Base-by-base conservation (phyloP, 441 rosid genomes). In the Adansonia gregorii region DNA sequence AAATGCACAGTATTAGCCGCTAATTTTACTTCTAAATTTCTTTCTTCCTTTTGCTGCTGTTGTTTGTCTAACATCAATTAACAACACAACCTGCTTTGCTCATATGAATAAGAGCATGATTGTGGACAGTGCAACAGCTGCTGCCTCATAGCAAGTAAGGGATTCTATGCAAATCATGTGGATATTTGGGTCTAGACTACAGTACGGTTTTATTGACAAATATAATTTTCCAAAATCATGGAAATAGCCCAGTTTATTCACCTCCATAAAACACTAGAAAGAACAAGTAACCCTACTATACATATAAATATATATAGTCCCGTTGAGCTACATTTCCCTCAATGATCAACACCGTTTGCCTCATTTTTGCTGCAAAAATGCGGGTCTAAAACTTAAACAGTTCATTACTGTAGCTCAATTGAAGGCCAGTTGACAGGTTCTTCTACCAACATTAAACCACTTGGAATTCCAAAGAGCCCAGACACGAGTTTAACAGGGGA, bases 321-420 rank as follows among this genome's bases (percentile, higher is more conserved):
- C 46, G 0, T 43, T 67, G 71, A 43, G 24, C 69, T n/a, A 2
- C 7, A 43, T 67, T 67, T 43, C 52, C 71, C 69, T n/a, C 49
- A 19, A 43, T 17, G 52, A 67, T 17, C 14, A 0, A 35, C 14
- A 8, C 3, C 60, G 52, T 70, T 15, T 35, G 45, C 60, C 59
- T 22, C 22, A 27, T 51, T 8, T 24, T 3, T 70, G 24, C 60
- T 15, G 60, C 45, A 17, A 51, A 27, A 14, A 43, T 51, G 24
- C 4, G 46, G 74, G 46, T 70, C 60, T 51, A 70, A 41, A 24
- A 66, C 5, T 9, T 41, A 66, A 70, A 27, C 14, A 70, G 3
- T 51, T 27, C n/a, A 27, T 27, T 51, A 24, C 8, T 51, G 22
- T 51, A 71, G 63, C 58, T 71, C 63, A 27, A 9, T 71, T 71